Evolutionary conservation across 176 grass and related monocot genomes (phyloP), one percentile per base, ranked within the genome.

Genomic region (Lolium perenne): DNA sequence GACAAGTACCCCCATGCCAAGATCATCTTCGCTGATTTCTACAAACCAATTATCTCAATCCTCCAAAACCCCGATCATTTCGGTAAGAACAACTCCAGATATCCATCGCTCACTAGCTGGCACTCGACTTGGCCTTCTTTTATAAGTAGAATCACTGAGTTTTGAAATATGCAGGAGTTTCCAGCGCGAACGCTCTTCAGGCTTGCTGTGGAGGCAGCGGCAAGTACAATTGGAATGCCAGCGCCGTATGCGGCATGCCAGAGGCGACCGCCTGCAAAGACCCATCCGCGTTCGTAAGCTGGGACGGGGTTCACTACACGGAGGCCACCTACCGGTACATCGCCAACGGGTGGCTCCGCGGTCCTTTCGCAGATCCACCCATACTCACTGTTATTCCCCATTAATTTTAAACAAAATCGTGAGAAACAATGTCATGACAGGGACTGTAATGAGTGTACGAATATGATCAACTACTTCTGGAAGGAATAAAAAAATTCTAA

Each of bases 231-330:
- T 81, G 69, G 76, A 74, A 85, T 45, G 3, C 0, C 4, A 81
- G 10, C 6, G 77, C 82, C 1, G 0, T 59, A 7, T 89, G 88
- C 20, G 70, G 46, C 25, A 85, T 85, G 87, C 40, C 70, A 0
- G 60, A 70, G 7, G 82, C 41, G 50, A 3, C 41, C 0, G 60
- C 60, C 0, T 89, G 77, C 50, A 2, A 18, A 20, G 4, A 76
- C 0, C 83, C 82, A 0, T 38, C 77, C 2, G 20, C 22, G 3
- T 85, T 47, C 18, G 49, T 89, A 6, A 57, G 0, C 38, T 89
- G 77, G 77, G 82, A 89, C 4, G 87, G 87, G 6, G 25, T 57
- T 64, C 87, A 89, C 82, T 85, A 66, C 23, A 89, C 87, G 4
- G 82, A 89, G 69, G 68, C 69, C 40, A 14, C 53, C 3, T 15